phyloP scores from a whole-genome alignment of 306 rosid species.

The Cicer chorassanicum region DNA sequence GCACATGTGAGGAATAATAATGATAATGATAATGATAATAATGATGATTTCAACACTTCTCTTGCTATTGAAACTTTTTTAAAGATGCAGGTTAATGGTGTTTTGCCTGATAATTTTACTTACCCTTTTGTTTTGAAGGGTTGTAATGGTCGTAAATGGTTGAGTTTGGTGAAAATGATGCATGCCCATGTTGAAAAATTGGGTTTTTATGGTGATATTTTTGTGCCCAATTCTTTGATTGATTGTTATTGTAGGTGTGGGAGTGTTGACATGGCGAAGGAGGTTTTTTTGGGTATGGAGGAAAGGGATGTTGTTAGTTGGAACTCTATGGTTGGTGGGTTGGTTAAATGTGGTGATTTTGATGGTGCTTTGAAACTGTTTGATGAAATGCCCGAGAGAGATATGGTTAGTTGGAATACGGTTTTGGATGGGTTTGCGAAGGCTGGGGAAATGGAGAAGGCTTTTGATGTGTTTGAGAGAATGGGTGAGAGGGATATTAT shows the following conservation, averaged over 20 bases:
- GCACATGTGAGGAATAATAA: slow-evolving; percentile 35
- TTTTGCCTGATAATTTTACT: slow-evolving; percentile 66
- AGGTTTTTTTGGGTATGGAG: slow-evolving; percentile 58
- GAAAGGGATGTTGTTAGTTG: slow-evolving; percentile 68
- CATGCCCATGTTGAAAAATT: slow-evolving; percentile 69
- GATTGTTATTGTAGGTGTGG: slow-evolving; percentile 72
- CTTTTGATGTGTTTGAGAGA: slow-evolving; percentile 64
- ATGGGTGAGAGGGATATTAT: slow-evolving; percentile 80
- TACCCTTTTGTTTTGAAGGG: slow-evolving; percentile 65
- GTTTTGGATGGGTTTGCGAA: slow-evolving; percentile 73
- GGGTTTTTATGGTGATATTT: slow-evolving; percentile 64
- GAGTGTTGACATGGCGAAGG: slow-evolving; percentile 49
- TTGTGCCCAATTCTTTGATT: slow-evolving; percentile 73
- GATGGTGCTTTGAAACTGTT: slow-evolving; percentile 62
- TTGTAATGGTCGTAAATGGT: slow-evolving; percentile 52
- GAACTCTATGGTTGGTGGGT: slow-evolving; percentile 74
- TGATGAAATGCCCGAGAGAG: slow-evolving; percentile 77
- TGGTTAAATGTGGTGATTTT: slow-evolving; percentile 55
- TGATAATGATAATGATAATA: no score
- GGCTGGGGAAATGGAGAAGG: slow-evolving; percentile 68
- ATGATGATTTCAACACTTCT: background rate
- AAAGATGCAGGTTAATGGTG: slow-evolving; percentile 57
- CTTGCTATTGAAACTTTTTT: slow-evolving; percentile 58
- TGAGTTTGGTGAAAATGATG: slow-evolving; percentile 58
- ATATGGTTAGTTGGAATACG: slow-evolving; percentile 83